Evolutionary conservation across 495 filamentous ascomycete genomes (phyloP).

Genomic region (Xylaria venustula): DNA sequence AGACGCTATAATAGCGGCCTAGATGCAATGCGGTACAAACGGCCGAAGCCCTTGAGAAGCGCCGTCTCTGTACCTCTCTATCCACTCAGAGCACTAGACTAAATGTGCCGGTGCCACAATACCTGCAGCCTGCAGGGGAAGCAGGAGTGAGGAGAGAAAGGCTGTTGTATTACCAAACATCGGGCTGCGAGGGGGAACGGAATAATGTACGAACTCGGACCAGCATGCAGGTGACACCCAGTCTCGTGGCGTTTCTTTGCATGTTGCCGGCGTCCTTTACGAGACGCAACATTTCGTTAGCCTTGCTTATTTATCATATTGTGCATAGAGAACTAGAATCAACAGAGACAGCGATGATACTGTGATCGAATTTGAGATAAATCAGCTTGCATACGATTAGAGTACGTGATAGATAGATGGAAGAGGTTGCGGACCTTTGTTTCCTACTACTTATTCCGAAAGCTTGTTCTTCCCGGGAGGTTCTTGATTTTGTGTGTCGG

Average conservation of each 20-base stretch:
- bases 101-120: constrained; percentile 1
- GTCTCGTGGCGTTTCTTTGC: not conserved
- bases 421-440: no score
- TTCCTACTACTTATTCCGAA: not conserved
- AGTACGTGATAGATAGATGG: not conserved
- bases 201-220: not conserved
- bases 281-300: not conserved
- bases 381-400: not conserved
- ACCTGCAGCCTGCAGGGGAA: constrained; percentile 1
- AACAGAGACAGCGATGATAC: no score
- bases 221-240: not conserved
- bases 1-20: not conserved
- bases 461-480: not conserved
- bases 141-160: no score
- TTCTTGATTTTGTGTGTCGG: not conserved
- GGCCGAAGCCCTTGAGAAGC: not conserved
- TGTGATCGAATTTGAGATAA: no score
- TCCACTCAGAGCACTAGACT: not conserved
- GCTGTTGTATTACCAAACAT: not conserved
- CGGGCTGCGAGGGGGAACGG: not conserved
- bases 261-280: not conserved
- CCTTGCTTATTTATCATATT: not conserved
- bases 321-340: not conserved
- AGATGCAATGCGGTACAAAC: not conserved
- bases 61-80: not conserved